A percentile compares a stretch with the other conserved stretches of the same genome.
Evolutionary conservation across 2,329 filamentous ascomycete genomes (phyloP).

Genomic region (Pochonia chlamydosporia): DNA sequence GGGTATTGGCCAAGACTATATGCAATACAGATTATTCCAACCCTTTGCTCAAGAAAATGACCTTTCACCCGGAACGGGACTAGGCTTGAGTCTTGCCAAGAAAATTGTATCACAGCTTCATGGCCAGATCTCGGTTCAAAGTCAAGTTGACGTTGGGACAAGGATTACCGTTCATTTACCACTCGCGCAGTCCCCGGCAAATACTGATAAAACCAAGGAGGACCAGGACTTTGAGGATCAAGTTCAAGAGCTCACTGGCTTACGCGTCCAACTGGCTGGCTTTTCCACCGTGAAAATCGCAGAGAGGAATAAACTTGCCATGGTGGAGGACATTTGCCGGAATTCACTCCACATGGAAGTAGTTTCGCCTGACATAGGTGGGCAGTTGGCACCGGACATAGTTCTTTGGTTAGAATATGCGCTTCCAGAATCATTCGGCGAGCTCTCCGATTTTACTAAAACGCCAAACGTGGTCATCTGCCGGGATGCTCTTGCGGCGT

Average conservation of each 20-base stretch:
- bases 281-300: slow-evolving; percentile 27
- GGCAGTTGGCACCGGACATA: no score
- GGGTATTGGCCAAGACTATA: slow-evolving; percentile 59
- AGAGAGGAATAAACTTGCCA: no score
- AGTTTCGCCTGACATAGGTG: no score
- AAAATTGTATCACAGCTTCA: slow-evolving; percentile 52
- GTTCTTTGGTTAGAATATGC: no score
- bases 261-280: slow-evolving; percentile 22
- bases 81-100: slow-evolving; percentile 61
- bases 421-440: no score
- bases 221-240: slow-evolving; percentile 39
- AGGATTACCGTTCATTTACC: slow-evolving; percentile 27
- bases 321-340: no score
- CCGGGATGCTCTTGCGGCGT: no score
- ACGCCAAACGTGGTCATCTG: no score
- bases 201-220: slow-evolving; percentile 42
- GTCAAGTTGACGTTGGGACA: slow-evolving; percentile 29
- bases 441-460: no score
- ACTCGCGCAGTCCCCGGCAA: slow-evolving; percentile 11
- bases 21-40: slow-evolving; percentile 53
- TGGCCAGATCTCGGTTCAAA: slow-evolving; percentile 53
- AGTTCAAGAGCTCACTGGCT: slow-evolving; percentile 21
- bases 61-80: slow-evolving; percentile 53
- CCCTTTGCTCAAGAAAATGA: slow-evolving; percentile 60
- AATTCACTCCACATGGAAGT: no score